Conservation (phyloP, 805 yeast species). For the Candida insectalens region DNA sequence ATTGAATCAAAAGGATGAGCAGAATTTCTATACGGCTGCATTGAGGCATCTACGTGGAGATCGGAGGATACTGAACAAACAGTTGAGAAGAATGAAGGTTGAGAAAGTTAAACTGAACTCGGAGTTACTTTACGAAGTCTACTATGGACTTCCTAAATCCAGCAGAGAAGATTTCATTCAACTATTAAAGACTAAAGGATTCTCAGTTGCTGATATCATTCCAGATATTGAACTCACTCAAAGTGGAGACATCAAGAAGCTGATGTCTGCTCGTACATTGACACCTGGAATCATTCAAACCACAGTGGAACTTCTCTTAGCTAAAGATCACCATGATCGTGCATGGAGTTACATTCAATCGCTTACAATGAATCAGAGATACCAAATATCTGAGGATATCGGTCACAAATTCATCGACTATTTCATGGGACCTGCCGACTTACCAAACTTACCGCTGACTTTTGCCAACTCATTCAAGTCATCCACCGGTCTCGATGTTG, state of each 20-base stretch:
- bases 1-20: background rate
- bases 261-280: background rate
- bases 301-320: conserved; percentile 1
- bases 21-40: background rate
- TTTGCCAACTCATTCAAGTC: background rate
- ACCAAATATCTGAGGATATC: background rate
- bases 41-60: too few species aligned
- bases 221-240: background rate
- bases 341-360: conserved; percentile 6
- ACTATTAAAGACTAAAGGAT: background rate
- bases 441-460: conserved; percentile 3
- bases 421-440: background rate
- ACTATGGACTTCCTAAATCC: background rate
- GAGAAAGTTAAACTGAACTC: background rate
- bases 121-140: conserved; percentile 1
- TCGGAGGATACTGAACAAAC: background rate
- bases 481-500: background rate
- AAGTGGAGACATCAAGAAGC: conserved; percentile 1
- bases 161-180: background rate
- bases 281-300: conserved; percentile 1
- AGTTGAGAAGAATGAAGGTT: background rate
- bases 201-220: background rate
- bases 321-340: conserved; percentile 2
- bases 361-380: background rate
- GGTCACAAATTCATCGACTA: conserved; percentile 5